Evolutionary conservation across 306 rosid genomes (phyloP).

Genomic region (Acacia acuminata): DNA sequence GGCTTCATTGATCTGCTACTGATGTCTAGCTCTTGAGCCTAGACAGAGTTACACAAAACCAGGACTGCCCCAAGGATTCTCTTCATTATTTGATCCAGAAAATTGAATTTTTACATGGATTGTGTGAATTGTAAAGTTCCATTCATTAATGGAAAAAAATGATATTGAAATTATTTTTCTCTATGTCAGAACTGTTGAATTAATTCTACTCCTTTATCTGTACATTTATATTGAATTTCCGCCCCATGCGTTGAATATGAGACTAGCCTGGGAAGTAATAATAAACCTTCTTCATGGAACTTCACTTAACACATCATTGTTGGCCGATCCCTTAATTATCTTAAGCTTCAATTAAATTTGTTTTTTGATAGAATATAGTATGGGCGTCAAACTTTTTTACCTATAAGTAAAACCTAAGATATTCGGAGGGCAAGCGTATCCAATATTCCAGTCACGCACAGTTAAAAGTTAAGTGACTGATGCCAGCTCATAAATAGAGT

Average conservation of each 20-base stretch:
- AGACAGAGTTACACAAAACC: neutral
- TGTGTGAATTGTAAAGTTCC: slow-evolving; percentile 13
- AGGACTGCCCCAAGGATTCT: neutral
- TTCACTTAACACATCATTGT: neutral
- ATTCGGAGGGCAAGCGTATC: neutral
- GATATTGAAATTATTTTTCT: neutral
- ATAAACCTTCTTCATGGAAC: neutral
- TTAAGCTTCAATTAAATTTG: neutral
- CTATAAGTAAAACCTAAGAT: neutral
- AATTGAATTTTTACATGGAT: neutral
- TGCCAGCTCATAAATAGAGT: neutral
- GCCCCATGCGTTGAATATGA: neutral
- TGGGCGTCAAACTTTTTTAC: neutral
- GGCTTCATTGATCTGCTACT: neutral
- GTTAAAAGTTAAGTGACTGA: neutral
- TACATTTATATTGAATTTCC: neutral
- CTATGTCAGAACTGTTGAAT: neutral
- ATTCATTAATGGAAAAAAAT: neutral
- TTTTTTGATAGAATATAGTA: neutral
- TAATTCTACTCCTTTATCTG: neutral
- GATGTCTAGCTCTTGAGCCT: neutral
- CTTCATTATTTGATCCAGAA: neutral
- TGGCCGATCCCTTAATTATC: neutral
- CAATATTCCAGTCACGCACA: neutral
- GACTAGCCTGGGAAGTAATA: neutral